Conservation (phyloP, 345 rosid genomes). For the Acer campestre region DNA sequence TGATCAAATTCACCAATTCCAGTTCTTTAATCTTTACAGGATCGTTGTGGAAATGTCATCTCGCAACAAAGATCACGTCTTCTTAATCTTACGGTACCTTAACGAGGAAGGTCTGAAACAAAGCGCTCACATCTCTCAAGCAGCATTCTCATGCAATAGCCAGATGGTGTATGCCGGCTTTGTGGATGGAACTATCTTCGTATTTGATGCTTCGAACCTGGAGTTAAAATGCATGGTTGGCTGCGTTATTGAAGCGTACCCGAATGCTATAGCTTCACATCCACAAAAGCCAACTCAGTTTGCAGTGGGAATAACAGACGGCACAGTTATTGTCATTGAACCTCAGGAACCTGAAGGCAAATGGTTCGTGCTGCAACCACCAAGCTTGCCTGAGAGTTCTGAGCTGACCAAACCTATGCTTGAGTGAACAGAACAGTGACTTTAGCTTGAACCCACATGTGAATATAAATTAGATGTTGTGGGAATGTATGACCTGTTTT, state of each 20-base stretch:
- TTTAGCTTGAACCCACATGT: not conserved
- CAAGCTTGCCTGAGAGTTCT: not conserved
- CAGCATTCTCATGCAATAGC: slow-evolving; percentile 47
- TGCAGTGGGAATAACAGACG: slow-evolving; percentile 41
- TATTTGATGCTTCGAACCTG: slow-evolving; percentile 37
- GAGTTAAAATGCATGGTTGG: slow-evolving; percentile 14
- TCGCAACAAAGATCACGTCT: slow-evolving; percentile 36
- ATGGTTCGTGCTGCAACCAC: slow-evolving; percentile 24
- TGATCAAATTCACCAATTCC: not conserved
- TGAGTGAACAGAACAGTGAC: not conserved
- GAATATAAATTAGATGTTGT: slow-evolving; percentile 1
- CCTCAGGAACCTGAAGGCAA: slow-evolving; percentile 27
- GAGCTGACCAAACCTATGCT: not conserved
- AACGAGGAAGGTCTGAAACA: slow-evolving; percentile 42
- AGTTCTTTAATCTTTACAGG: not conserved
- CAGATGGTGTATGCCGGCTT: slow-evolving; percentile 42
- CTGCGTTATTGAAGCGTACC: slow-evolving; percentile 18
- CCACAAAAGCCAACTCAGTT: slow-evolving; percentile 47
- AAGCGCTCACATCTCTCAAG: slow-evolving; percentile 41
- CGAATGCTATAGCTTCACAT: slow-evolving; percentile 36
- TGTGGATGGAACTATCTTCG: slow-evolving; percentile 37
- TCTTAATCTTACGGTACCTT: slow-evolving; percentile 45
- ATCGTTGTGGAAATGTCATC: slow-evolving; percentile 25
- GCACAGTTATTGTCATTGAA: slow-evolving; percentile 40
- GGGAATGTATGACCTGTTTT: not conserved